Base-by-base conservation (phyloP, 148 eudicot genomes). In the Fagopyrum tataricum region DNA sequence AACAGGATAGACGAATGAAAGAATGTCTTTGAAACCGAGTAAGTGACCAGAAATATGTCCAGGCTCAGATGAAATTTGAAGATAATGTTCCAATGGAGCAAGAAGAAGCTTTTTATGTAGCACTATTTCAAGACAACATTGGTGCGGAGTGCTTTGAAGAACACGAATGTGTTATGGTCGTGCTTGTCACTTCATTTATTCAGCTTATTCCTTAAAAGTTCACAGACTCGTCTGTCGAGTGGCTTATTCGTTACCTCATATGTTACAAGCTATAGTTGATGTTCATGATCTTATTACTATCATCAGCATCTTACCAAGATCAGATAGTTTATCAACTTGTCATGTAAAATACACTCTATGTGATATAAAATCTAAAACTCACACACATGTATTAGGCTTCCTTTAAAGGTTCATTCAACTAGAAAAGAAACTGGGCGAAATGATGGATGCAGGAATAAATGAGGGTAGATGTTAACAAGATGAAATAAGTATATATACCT, bases 401-500 rank as follows among this genome's bases (percentile, higher is more conserved):
- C 37, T 31, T 31, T 1, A 31, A 31, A 31, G 37, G 37, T 31
- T 31, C 37, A 31, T 31, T 31, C 37, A 13, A 49, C 55, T 13
- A 6, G 55, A 49, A 49, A 49, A 15, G 55, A 5, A 15, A 49
- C 18, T 13, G 5, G 55, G 18, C n/a, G 4, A n/a, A 12, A 12
- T 12, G 37, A 31, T 31, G 37, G 37, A 31, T 31, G 37, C 37
- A 31, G 37, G 37, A 31, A 31, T 31, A 31, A 31, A 31, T 2
- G 37, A 31, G 37, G 37, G 37, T 31, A 31, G 37, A 31, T n/a
- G n/a, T n/a, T n/a, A 3, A 48, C 15, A 12, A 48, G 52, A n/a
- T 49, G 55, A 49, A 49, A 10, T 59, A 39, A 9, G 12, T 59
- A 1, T 46, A 74, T 78, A 52, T 64, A 95, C 98, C 97, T 91